phyloP scores from a whole-genome alignment of 768 basidiomycete genomes.

The Podaxis sp. region DNA sequence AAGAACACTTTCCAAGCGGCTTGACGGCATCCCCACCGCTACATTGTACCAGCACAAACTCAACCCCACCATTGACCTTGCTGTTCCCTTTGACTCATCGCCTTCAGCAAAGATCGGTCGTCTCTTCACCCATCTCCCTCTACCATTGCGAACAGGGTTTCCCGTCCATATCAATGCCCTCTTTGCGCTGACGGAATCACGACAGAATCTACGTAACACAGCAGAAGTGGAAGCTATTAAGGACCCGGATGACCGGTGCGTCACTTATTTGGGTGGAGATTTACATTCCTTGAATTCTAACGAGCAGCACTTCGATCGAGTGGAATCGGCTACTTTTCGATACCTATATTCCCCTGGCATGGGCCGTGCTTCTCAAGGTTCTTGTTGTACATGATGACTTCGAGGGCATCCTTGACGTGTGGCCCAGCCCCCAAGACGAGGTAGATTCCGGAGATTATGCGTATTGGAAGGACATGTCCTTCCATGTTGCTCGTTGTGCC shows the following conservation, averaged over 20 bases:
- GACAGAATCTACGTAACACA: slow-evolving; percentile 35
- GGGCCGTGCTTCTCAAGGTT: slow-evolving; percentile 35
- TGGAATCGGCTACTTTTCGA: slow-evolving; percentile 51
- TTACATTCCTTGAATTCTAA: neutral
- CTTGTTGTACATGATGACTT: slow-evolving; percentile 25
- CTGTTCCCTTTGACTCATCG: slow-evolving; percentile 27
- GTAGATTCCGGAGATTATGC: slow-evolving; percentile 37
- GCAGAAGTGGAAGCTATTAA: neutral
- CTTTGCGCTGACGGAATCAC: slow-evolving; percentile 43
- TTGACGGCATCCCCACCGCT: slow-evolving; percentile 23
- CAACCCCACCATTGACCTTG: slow-evolving; percentile 35
- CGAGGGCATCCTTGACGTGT: slow-evolving; percentile 34
- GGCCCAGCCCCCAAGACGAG: slow-evolving; percentile 36
- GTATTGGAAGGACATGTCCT: slow-evolving; percentile 37
- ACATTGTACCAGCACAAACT: slow-evolving; percentile 40
- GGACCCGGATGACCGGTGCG: neutral
- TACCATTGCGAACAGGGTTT: slow-evolving; percentile 45
- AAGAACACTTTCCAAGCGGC: slow-evolving; percentile 23
- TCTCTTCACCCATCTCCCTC: slow-evolving; percentile 47
- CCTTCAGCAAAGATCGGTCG: slow-evolving; percentile 27
- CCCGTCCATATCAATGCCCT: slow-evolving; percentile 44
- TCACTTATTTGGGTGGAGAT: neutral
- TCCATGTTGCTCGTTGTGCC: slow-evolving; percentile 27
- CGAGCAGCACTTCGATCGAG: slow-evolving; percentile 38
- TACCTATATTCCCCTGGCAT: slow-evolving; percentile 42